phyloP scores from a whole-genome alignment of 257 asterid species.

The Salvia miltiorrhiza region DNA sequence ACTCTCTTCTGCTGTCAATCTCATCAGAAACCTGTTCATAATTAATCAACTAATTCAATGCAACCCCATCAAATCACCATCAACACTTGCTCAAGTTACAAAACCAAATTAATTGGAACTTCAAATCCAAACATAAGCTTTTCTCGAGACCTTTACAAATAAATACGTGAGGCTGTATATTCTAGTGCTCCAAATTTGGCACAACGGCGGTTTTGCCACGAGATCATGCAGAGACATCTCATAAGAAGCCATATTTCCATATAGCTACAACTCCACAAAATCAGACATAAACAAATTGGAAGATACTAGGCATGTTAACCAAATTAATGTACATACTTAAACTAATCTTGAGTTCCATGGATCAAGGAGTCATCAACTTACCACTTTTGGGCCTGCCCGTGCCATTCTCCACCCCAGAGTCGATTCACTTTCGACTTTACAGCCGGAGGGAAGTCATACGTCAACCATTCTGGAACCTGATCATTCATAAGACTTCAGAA shows the following conservation, averaged over 20 bases:
- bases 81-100: not conserved
- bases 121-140: too few species aligned
- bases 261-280: constrained; percentile 3
- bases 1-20: constrained; percentile 64
- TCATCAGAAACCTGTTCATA: constrained; percentile 77
- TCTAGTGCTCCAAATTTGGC: too few species aligned
- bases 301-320: not conserved
- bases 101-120: too few species aligned
- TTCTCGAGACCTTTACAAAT: too few species aligned
- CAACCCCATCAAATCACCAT: too few species aligned
- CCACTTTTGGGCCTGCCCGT: constrained; percentile 98
- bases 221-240: not conserved
- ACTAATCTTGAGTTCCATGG: not conserved
- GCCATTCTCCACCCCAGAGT: constrained; percentile 99
- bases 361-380: constrained; percentile 25
- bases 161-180: too few species aligned
- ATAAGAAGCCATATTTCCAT: too few species aligned
- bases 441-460: constrained; percentile 93
- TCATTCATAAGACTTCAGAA: constrained; percentile 18
- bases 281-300: not conserved
- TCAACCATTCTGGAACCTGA: constrained; percentile 92
- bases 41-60: too few species aligned
- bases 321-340: not conserved
- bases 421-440: constrained; percentile 97
- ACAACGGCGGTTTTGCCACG: not conserved